Evolutionary conservation across 495 filamentous ascomycete genomes (phyloP), one percentile per base, ranked within the genome.

Genomic region (Daldinia concentrica): DNA sequence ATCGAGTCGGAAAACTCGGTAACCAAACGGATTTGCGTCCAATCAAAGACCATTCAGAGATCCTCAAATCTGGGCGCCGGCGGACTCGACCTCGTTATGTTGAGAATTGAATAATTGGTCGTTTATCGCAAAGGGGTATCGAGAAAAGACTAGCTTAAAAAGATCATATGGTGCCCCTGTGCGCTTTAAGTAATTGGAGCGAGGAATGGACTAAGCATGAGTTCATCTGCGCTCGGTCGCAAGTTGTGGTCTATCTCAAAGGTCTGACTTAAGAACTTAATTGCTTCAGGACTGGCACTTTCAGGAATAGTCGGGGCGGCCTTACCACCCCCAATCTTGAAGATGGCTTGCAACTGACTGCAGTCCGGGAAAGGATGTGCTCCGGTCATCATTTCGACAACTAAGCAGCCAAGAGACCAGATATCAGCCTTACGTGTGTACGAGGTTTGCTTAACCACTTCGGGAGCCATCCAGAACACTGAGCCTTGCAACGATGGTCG

Each of bases 381-480:
- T 41, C 95, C 95, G 15, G 94, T 98, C 83, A 99, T 96, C 95
- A 99, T 99, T 81, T 99, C 95, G 29, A 99, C 95, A 51, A 99
- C 91, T 19, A 99, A 82, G 79, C 95, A 99, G 24, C 95, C 95
- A 36, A 99, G 85, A 61, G 93, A 96, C 95, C 95, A 99, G 76
- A 99, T 98, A 78, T 99, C 95, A n/a, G 96, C 95, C 82, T 99
- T 99, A 77, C 95, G 93, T 0, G 95, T 98, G 78, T 99, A 97
- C 0, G 93, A 92, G 1, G 95, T 98, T 80, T 98, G 95, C 68
- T 93, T 94, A 58, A 99, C 96, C 32, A 99, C 95, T 80, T 99
- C 95, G 29, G 95, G 95, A 2, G 95, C 95, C 95, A 99, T 99
- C 95, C 95, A 99, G 81, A 98, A 99, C 51, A 99, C 95, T 61